phyloP scores from a whole-genome alignment of 129 eudicot species.

The Tanacetum coccineum region DNA sequence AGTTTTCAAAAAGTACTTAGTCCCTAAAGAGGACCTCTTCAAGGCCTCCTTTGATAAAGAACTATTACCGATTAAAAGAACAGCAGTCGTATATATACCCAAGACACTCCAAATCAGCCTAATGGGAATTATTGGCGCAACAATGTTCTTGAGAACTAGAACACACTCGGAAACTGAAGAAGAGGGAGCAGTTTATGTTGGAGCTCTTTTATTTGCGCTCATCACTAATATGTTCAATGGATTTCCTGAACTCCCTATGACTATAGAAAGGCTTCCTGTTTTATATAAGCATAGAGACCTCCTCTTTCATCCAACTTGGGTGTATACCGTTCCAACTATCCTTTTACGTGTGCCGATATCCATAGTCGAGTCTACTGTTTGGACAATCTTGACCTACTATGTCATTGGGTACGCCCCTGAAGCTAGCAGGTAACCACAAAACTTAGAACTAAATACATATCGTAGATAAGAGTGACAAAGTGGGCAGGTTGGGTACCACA shows the following conservation, averaged over 20 bases:
- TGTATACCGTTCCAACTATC: slow-evolving; percentile 33
- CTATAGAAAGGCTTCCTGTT: slow-evolving; percentile 35
- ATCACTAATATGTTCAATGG: slow-evolving; percentile 35
- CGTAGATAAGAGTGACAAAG: not conserved
- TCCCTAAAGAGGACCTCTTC: slow-evolving; percentile 29
- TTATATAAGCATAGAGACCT: slow-evolving; percentile 34
- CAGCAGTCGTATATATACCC: slow-evolving; percentile 28
- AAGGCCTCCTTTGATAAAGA: slow-evolving; percentile 37
- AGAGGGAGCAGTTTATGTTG: slow-evolving; percentile 36
- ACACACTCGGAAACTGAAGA: slow-evolving; percentile 37
- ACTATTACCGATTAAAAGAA: slow-evolving; percentile 26
- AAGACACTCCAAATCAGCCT: slow-evolving; percentile 35
- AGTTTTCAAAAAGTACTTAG: slow-evolving; percentile 26
- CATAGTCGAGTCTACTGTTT: slow-evolving; percentile 32
- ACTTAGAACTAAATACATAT: not conserved
- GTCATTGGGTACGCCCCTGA: slow-evolving; percentile 38
- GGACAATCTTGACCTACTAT: slow-evolving; percentile 36
- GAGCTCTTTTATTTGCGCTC: slow-evolving; percentile 34
- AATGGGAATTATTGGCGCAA: slow-evolving; percentile 33
- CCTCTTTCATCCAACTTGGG: slow-evolving; percentile 36
- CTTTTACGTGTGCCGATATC: slow-evolving; percentile 37
- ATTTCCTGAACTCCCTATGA: slow-evolving; percentile 34
- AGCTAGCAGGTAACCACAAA: slow-evolving; percentile 26
- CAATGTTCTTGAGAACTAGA: slow-evolving; percentile 34
- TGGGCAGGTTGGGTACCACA: not conserved